phyloP scores from a whole-genome alignment of 1,284 basidiomycete species.

The Singerocomus inundabilis region DNA sequence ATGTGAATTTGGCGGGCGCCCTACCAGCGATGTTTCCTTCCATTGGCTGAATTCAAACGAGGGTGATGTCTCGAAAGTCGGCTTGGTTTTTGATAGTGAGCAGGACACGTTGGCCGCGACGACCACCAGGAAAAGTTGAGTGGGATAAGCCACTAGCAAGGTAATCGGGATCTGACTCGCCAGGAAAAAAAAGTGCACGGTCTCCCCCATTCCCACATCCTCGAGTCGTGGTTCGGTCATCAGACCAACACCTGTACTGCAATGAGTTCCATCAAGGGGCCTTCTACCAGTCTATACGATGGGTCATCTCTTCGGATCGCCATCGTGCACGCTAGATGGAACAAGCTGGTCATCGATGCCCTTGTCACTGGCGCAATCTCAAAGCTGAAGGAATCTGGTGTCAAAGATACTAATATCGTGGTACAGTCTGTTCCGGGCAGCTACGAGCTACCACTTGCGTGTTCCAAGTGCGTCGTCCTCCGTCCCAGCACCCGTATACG shows the following conservation, averaged over 20 bases:
- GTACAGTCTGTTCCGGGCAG: constrained; percentile 92
- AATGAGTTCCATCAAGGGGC: constrained; percentile 76
- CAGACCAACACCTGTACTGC: constrained; percentile 9
- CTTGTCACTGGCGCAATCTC: constrained; percentile 75
- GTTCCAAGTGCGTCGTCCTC: constrained; percentile 58
- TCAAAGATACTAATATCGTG: constrained; percentile 88
- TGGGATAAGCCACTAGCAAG: background rate
- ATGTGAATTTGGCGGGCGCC: constrained; percentile 10
- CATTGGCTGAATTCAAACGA: constrained; percentile 31
- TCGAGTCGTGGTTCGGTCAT: background rate
- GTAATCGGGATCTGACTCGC: background rate
- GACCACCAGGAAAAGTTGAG: background rate
- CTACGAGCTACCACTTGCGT: constrained; percentile 90
- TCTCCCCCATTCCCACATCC: constrained; percentile 20
- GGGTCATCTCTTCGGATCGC: constrained; percentile 80
- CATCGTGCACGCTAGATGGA: constrained; percentile 95
- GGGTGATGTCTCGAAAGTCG: constrained; percentile 1
- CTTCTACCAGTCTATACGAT: constrained; percentile 64
- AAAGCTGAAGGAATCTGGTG: constrained; percentile 81
- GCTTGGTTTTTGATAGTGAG: background rate
- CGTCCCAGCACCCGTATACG: background rate
- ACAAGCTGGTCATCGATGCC: constrained; percentile 81
- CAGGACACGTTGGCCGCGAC: background rate
- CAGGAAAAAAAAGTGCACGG: background rate
- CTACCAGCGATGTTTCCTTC: constrained; percentile 49